Conservation (phyloP, 2,329 filamentous ascomycete species). For the Paraconiothyrium brasiliense region DNA sequence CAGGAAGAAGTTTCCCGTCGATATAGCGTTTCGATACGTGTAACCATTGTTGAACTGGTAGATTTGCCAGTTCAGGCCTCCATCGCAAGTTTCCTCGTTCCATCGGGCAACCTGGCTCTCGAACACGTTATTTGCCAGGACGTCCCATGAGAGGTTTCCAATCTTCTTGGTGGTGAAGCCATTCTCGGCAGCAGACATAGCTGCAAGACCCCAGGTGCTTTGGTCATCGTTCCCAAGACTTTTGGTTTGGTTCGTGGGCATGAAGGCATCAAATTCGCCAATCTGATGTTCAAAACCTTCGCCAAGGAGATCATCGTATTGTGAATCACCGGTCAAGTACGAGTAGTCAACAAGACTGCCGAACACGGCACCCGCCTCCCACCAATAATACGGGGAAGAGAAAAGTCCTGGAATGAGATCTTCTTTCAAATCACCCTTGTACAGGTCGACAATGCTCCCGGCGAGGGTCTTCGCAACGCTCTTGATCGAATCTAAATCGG, state of each 20-base stretch:
- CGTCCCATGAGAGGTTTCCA: conserved; percentile 60
- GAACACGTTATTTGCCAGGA: conserved; percentile 75
- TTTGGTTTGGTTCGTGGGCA: conserved; percentile 49
- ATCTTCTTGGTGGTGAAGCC: conserved; percentile 63
- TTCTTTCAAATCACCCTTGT: conserved; percentile 26
- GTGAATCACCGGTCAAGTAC: conserved; percentile 53
- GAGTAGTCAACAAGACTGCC: conserved; percentile 50
- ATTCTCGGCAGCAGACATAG: conserved; percentile 72
- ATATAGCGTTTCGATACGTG: conserved; percentile 79
- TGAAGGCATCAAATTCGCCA: conserved; percentile 50
- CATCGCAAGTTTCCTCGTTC: conserved; percentile 71
- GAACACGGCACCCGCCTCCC: conserved; percentile 34
- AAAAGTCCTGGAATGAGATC: conserved; percentile 31
- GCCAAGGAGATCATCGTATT: conserved; percentile 51
- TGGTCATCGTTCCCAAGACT: conserved; percentile 74
- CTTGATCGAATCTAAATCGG: conserved; percentile 36
- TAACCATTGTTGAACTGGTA: conserved; percentile 77
- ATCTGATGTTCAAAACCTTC: conserved; percentile 50
- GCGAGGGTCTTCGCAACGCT: conserved; percentile 33
- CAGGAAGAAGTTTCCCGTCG: conserved; percentile 82
- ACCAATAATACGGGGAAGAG: conserved; percentile 31
- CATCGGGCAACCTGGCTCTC: conserved; percentile 73
- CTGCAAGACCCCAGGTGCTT: conserved; percentile 73
- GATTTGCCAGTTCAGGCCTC: conserved; percentile 78
- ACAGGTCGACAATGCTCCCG: conserved; percentile 29